Conservation (phyloP, 768 basidiomycete genomes). For the Austroboletus eburneus region DNA sequence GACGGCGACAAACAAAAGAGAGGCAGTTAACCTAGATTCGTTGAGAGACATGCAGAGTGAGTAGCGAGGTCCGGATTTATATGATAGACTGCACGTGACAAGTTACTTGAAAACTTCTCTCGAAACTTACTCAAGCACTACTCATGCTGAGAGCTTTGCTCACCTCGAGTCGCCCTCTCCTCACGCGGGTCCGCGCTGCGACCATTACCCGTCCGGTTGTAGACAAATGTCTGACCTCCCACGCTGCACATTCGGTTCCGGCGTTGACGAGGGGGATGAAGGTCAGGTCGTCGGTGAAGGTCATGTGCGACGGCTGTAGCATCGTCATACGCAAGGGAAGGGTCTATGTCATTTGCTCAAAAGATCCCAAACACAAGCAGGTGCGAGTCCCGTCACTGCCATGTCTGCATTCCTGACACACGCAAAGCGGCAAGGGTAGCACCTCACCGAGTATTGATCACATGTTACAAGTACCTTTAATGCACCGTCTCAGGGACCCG, state of each 20-base stretch:
- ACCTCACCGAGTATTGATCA: not conserved
- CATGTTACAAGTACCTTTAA: no score
- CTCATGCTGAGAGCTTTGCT: constrained; percentile 57
- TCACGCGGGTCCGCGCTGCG: constrained; percentile 46
- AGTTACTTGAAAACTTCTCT: not conserved
- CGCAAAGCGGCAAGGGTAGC: constrained; percentile 63
- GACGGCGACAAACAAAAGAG: constrained; percentile 52
- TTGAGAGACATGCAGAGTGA: not conserved
- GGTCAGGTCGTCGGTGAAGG: constrained; percentile 90
- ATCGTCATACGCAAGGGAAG: constrained; percentile 86
- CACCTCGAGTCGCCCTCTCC: constrained; percentile 56
- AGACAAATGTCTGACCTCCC: constrained; percentile 26
- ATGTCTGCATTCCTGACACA: constrained; percentile 11
- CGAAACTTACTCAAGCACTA: no score
- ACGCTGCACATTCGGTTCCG: constrained; percentile 23
- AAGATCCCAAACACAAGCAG: constrained; percentile 98
- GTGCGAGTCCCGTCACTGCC: constrained; percentile 38
- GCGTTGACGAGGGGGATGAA: constrained; percentile 80
- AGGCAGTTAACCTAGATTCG: constrained; percentile 38
- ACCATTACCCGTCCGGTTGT: constrained; percentile 30
- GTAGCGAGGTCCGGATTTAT: no score
- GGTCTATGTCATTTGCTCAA: constrained; percentile 88
- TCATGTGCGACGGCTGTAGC: constrained; percentile 91
- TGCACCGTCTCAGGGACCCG: no score
- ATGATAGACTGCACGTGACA: no score